Conservation (phyloP, 352 stramenopile genomes). For the Phytophthora pseudosyringae region DNA sequence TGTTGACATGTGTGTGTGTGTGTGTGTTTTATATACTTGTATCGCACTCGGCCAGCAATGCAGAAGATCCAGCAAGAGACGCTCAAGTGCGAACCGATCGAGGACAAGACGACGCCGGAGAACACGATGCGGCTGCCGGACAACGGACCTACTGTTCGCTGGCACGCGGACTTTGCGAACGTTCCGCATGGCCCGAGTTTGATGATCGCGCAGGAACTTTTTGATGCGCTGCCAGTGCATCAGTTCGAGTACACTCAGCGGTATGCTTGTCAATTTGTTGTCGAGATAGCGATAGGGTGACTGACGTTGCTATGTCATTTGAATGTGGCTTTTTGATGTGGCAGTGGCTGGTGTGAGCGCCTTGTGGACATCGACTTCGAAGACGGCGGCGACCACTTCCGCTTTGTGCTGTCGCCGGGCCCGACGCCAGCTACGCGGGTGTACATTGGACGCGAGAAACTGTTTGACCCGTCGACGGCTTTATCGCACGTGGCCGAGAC, state of each 20-base stretch:
- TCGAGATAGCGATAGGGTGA: background rate
- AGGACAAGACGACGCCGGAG: slow-evolving; percentile 31
- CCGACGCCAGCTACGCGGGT: slow-evolving; percentile 92
- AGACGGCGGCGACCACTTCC: slow-evolving; percentile 88
- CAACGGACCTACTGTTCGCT: slow-evolving; percentile 65
- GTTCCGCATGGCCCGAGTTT: slow-evolving; percentile 85
- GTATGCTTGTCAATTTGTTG: slow-evolving; percentile 35
- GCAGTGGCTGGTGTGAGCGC: slow-evolving; percentile 93
- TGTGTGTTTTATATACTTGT: background rate
- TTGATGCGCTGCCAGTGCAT: slow-evolving; percentile 95
- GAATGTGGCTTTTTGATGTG: slow-evolving; percentile 2
- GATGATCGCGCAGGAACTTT: slow-evolving; percentile 94
- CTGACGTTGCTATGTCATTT: slow-evolving; percentile 7
- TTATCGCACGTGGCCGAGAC: slow-evolving; percentile 36
- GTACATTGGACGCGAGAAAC: slow-evolving; percentile 84
- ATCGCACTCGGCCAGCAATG: slow-evolving; percentile 54
- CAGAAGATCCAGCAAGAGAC: slow-evolving; percentile 91
- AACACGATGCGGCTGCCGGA: slow-evolving; percentile 61
- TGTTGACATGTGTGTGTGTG: slow-evolving; percentile 1
- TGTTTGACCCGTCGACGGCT: slow-evolving; percentile 65
- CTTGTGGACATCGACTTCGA: slow-evolving; percentile 92
- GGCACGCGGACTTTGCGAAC: slow-evolving; percentile 88
- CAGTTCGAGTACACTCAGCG: slow-evolving; percentile 94
- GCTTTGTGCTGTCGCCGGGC: slow-evolving; percentile 94
- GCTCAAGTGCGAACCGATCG: slow-evolving; percentile 59